A percentile compares a stretch with the other conserved stretches of the same genome.
Conservation (phyloP, 2,329 filamentous ascomycete genomes). For the Trichoderma brevicompactum region DNA sequence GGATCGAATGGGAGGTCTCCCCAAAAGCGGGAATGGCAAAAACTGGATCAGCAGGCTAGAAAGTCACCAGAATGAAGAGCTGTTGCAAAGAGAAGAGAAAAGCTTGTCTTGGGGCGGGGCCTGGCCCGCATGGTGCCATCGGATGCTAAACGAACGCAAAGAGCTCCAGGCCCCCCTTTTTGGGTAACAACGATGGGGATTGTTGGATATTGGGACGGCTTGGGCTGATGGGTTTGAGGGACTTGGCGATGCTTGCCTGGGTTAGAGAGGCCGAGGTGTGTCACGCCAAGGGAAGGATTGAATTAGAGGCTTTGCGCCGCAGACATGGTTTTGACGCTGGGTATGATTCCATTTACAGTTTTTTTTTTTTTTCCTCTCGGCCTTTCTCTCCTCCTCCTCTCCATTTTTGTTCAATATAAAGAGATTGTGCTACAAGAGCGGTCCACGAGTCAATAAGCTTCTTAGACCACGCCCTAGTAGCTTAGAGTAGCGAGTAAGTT, state of each 20-base stretch:
- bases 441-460: slow-evolving; percentile 8
- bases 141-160: slow-evolving; percentile 27
- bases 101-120: slow-evolving; percentile 19
- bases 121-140: slow-evolving; percentile 29
- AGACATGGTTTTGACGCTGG: background rate
- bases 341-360: background rate
- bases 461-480: background rate
- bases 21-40: slow-evolving; percentile 1
- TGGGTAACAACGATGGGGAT: slow-evolving; percentile 13
- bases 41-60: slow-evolving; percentile 7
- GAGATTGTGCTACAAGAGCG: background rate
- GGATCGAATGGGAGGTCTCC: background rate
- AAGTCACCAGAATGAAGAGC: background rate
- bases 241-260: slow-evolving; percentile 10
- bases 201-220: background rate
- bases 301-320: background rate
- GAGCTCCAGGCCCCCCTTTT: slow-evolving; percentile 13
- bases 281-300: slow-evolving; percentile 8
- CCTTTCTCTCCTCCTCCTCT: too few relatives aligned
- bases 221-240: background rate
- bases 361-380: background rate
- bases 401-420: background rate
- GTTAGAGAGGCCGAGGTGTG: background rate
- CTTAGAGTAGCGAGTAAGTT: slow-evolving; percentile 1
- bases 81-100: background rate